These are phyloP conservation scores for Paracamarosporium sp. DNA, from an alignment of 2,329 filamentous ascomycete genomes.

Conservation along the genomic window DNA sequence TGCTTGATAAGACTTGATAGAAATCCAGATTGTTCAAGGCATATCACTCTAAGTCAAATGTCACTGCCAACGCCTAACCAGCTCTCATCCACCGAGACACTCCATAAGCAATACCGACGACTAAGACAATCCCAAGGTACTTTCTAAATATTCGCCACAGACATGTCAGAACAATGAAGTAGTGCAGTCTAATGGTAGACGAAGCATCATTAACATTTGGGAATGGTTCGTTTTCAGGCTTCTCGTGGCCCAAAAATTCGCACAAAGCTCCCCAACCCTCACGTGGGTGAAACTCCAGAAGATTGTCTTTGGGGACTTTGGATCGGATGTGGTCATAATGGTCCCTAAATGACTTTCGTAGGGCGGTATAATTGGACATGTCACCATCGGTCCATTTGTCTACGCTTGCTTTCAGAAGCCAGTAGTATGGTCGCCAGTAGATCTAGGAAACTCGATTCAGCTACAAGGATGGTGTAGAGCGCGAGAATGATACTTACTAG, in stretches of 20 bases:
- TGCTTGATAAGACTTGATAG: too few species aligned
- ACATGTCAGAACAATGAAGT: background rate
- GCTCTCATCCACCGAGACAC: background rate
- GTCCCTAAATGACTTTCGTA: constrained; percentile 19
- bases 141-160: background rate
- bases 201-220: constrained; percentile 26
- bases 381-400: constrained; percentile 24
- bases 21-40: too few species aligned
- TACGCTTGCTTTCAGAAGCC: background rate
- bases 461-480: background rate
- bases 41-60: too few species aligned
- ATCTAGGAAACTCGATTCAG: background rate
- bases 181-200: background rate
- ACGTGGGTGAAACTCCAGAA: constrained; percentile 36
- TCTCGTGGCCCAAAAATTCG: constrained; percentile 29
- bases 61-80: too few species aligned
- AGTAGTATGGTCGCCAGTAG: constrained; percentile 5
- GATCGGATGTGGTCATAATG: constrained; percentile 34
- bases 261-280: constrained; percentile 37
- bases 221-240: constrained; percentile 24
- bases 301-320: constrained; percentile 23
- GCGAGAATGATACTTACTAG: background rate
- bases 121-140: background rate
- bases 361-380: constrained; percentile 4
- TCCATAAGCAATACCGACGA: background rate